phyloP scores from a whole-genome alignment of 768 basidiomycete genomes.

The Pleurotus tuber-regium region DNA sequence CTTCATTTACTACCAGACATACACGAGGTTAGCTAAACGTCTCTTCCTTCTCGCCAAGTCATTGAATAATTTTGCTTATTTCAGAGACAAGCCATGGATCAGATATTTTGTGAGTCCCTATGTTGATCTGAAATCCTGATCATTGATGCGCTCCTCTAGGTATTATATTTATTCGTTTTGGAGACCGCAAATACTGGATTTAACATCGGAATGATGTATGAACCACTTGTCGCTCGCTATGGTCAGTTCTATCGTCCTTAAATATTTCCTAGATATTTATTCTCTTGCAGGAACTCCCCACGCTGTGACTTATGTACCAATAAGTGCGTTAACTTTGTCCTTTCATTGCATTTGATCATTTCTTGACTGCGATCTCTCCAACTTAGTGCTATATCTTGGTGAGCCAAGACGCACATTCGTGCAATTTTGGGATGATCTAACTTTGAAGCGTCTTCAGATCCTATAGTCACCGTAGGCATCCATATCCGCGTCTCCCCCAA shows the following conservation, averaged over 20 bases:
- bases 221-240: slow-evolving; percentile 15
- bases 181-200: slow-evolving; percentile 18
- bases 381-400: slow-evolving; percentile 7
- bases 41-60: too few relatives aligned
- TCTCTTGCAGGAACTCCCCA: not conserved
- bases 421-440: not conserved
- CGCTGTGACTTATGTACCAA: not conserved
- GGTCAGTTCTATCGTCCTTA: slow-evolving; percentile 11
- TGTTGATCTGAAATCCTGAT: not conserved
- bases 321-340: not conserved
- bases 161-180: slow-evolving; percentile 17
- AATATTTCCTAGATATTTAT: too few relatives aligned
- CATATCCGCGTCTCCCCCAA: not conserved
- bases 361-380: not conserved
- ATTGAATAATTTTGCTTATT: too few relatives aligned
- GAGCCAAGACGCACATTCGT: not conserved
- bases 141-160: not conserved
- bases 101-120: slow-evolving; percentile 1
- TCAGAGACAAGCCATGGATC: not conserved
- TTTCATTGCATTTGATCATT: not conserved
- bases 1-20: slow-evolving; percentile 10
- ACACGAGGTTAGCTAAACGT: slow-evolving; percentile 6
- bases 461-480: slow-evolving; percentile 5
- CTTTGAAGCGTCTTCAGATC: not conserved
- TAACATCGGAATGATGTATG: slow-evolving; percentile 18